phyloP scores from a whole-genome alignment of 495 filamentous ascomycete species.

The Lophiostoma macrostomum region DNA sequence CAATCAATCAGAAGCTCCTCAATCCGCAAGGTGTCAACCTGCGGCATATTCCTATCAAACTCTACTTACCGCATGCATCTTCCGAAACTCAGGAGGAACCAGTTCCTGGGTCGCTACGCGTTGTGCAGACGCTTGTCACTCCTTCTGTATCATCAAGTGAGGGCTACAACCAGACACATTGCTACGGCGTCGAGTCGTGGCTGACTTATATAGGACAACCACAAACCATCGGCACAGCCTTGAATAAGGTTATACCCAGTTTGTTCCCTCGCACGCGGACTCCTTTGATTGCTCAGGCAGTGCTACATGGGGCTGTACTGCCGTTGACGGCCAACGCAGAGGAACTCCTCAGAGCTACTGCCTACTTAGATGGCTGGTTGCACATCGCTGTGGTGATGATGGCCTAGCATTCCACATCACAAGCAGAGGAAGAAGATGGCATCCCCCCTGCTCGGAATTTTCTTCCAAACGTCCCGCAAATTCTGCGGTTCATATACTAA shows the following conservation, averaged over 20 bases:
- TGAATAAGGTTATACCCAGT: slow-evolving; percentile 73
- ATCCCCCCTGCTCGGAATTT: too few species aligned
- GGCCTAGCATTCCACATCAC: slow-evolving; percentile 33
- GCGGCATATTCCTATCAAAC: slow-evolving; percentile 75
- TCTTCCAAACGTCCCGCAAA: too few species aligned
- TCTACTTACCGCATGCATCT: slow-evolving; percentile 75
- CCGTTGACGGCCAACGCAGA: slow-evolving; percentile 81
- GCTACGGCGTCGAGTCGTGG: slow-evolving; percentile 47
- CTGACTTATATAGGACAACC: slow-evolving; percentile 57
- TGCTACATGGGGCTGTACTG: slow-evolving; percentile 82
- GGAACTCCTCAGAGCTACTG: slow-evolving; percentile 74
- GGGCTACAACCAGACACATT: not conserved
- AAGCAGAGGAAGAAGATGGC: too few species aligned
- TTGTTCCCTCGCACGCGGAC: slow-evolving; percentile 86
- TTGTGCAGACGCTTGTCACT: slow-evolving; percentile 42
- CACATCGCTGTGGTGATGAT: slow-evolving; percentile 83
- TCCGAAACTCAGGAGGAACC: slow-evolving; percentile 43
- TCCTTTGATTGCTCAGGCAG: slow-evolving; percentile 83
- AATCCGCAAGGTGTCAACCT: slow-evolving; percentile 68
- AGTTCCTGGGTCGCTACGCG: slow-evolving; percentile 51
- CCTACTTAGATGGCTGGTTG: slow-evolving; percentile 91
- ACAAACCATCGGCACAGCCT: slow-evolving; percentile 77
- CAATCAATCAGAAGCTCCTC: slow-evolving; percentile 74
- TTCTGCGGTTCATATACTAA: too few species aligned
- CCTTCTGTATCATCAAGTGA: slow-evolving; percentile 35